Evolutionary conservation across 192 early-diverging fungal species (phyloP).

Genomic region (Rhizophagus prolifer): DNA sequence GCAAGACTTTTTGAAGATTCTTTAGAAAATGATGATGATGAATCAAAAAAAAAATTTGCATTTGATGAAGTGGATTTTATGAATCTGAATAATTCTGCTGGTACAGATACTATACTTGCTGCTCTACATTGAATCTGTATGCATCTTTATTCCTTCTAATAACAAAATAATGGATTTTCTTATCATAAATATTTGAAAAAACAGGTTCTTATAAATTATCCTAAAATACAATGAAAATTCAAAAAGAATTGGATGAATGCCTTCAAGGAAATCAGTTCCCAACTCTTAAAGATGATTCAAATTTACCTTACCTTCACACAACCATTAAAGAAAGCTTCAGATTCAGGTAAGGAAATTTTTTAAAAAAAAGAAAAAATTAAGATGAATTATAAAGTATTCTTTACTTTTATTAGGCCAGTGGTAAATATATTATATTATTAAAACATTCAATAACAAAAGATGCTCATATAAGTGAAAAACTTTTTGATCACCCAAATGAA

Average conservation of each 20-base stretch:
- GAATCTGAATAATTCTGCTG: neutral
- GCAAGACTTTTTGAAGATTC: neutral
- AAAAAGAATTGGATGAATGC: neutral
- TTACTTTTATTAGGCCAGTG: neutral
- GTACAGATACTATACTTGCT: neutral
- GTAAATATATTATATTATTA: neutral
- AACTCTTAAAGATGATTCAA: neutral
- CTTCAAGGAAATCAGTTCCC: neutral
- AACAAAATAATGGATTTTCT: too few species aligned
- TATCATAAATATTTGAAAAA: neutral
- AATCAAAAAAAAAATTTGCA: neutral
- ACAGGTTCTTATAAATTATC: neutral
- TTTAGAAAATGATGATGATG: neutral
- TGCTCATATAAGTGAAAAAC: neutral
- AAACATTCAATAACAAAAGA: neutral
- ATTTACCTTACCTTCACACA: conserved; percentile 7
- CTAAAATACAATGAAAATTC: conserved; percentile 1
- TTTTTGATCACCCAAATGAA: neutral
- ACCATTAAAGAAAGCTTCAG: conserved; percentile 14
- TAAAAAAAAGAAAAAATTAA: neutral
- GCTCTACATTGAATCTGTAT: neutral
- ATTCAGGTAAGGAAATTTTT: neutral
- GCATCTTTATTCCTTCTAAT: too few species aligned
- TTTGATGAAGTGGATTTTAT: neutral
- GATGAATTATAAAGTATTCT: too few species aligned